Evolutionary conservation across 768 basidiomycete genomes (phyloP), one percentile per base, ranked within the genome.

Genomic region (Lentinula lateritia): DNA sequence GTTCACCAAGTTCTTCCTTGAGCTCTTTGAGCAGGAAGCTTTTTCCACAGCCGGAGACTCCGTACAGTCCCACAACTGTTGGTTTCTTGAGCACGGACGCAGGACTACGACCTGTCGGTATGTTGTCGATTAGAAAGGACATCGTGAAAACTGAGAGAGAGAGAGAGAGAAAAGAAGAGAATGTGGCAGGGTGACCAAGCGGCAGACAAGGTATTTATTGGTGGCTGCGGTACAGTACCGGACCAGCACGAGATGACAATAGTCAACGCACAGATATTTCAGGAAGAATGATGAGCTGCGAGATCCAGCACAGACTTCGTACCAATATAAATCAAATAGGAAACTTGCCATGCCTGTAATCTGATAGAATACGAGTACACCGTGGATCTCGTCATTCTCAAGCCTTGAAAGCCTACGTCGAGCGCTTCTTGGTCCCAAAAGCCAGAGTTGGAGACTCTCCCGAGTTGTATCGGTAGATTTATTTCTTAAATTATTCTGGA

Each of bases 41-140:
- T 53, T 69, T 69, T 3, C 68, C 68, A 48, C 60, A 69, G 42
- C 68, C 68, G 45, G 68, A 60, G 50, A 66, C 42, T 20, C 66
- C 68, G 42, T 69, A 69, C 28, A 69, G 50, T 50, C 68, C 68
- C 34, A 69, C 55, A 54, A 69, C 64, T 7, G 61, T 64, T 18
- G 67, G 65, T 54, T 58, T 63, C 9, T 20, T 8, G 12, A 10
- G 16, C 15, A 36, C n/a, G 23, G 23, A 16, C 34, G 34, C 13
- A 32, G 50, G 20, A 12, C 1, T 20, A 32, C 10, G n/a, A 50
- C 7, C 28, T 32, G 50, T 54, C n/a, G 38, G 28, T 28, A 54
- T 18, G 9, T 10, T 18, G 16, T 48, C 10, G 18, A 7, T 20
- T 9, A 3, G 20, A 23, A 5, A 48, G 12, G 20, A 18, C 46